Percentiles rank a stretch among this genome's conserved stretches.
Evolutionary conservation across 83 land plant genomes (phyloP).

Genomic region (Diphasiastrum complanatum): DNA sequence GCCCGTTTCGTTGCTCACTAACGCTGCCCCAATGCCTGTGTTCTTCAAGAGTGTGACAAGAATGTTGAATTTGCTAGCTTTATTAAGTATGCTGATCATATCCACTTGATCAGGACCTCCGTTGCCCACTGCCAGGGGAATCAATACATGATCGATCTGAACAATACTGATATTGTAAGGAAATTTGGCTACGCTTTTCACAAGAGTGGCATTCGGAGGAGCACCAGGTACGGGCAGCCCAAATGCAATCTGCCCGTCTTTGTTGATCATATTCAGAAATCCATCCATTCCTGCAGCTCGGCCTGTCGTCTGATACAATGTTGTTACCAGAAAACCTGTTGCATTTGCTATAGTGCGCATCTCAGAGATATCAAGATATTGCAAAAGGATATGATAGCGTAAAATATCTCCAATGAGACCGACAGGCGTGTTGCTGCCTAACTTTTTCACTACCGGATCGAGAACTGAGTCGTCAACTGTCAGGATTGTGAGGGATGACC

Average conservation of each 20-base stretch:
- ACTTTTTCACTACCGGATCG: not conserved
- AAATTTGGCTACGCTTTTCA: not conserved
- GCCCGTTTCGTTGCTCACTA: conserved; percentile 37
- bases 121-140: conserved; percentile 24
- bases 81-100: conserved; percentile 46
- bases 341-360: not conserved
- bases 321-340: not conserved
- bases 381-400: too few species aligned
- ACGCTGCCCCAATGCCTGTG: conserved; percentile 42
- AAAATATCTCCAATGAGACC: not conserved
- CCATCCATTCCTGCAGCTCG: not conserved
- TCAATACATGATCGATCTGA: not conserved
- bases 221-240: not conserved
- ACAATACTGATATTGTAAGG: not conserved
- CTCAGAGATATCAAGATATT: not conserved
- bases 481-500: not conserved
- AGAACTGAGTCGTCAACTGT: not conserved
- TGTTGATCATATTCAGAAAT: not conserved
- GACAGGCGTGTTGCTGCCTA: not conserved
- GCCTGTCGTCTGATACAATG: not conserved
- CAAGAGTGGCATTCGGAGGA: not conserved
- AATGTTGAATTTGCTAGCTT: conserved; percentile 48
- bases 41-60: conserved; percentile 38
- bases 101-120: conserved; percentile 34
- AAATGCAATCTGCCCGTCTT: not conserved